Evolutionary conservation across 1,284 basidiomycete genomes (phyloP), one percentile per base, ranked within the genome.

Genomic region (Malassezia nana): DNA sequence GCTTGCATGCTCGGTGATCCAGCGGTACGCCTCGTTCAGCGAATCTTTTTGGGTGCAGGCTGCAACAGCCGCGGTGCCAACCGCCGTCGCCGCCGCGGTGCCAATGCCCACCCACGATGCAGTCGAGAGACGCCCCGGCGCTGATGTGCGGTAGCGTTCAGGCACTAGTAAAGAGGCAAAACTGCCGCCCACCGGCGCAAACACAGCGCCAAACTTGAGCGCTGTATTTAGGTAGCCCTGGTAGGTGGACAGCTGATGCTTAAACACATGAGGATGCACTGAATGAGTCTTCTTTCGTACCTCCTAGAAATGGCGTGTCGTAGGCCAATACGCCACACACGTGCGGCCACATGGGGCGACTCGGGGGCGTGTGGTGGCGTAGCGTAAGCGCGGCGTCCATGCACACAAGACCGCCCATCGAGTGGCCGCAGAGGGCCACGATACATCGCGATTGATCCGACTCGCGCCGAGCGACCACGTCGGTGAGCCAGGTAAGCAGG

Each of bases 391-490:
- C 77, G 1, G 87, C 82, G 65, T 95, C 90, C 2, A 89, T 87
- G 24, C 86, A 85, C 0, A 95, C 79, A 10, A 74, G 54, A 6
- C 72, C 72, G 30, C 72, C 72, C 72, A 74, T 74, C 13, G 65
- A 91, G 73, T 95, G 91, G 2, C 90, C 90, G 67, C 89, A 89
- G 1, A 95, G 79, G 3, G 91, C 83, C 43, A 95, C 20, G 9
- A 18, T 4, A 30, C 24, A 47, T 6, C 16, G 39, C 43, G 18
- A 8, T 18, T 1, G 12, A 15, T n/a, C 86, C 59, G 47, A 69
- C 67, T 91, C 89, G 72, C 92, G 76, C 58, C 87, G 83, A 42
- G 89, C 89, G 66, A 86, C 87, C 9, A 88, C 91, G 82, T 85
- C 54, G 31, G 28, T 60, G 18, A 61, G 33, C 63, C 54, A 63